phyloP scores from a whole-genome alignment of 2,329 filamentous ascomycete species.

The Ramularia collo-cygni region DNA sequence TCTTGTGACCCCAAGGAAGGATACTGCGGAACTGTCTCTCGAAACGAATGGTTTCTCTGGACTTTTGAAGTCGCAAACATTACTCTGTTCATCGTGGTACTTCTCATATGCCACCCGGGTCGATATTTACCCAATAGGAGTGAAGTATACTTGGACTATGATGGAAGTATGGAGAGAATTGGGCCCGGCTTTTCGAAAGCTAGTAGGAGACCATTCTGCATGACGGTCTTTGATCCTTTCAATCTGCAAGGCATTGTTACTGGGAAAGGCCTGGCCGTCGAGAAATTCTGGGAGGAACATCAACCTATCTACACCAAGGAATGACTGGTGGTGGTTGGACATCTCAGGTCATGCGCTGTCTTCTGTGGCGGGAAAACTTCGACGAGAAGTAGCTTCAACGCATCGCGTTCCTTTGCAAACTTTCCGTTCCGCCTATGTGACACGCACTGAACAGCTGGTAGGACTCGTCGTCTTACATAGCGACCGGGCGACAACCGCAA shows the following conservation, averaged over 20 bases:
- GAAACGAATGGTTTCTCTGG: conserved; percentile 49
- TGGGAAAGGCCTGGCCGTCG: conserved; percentile 18
- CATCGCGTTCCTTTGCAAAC: too few relatives aligned
- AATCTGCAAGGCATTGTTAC: conserved; percentile 20
- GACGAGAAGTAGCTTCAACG: too few relatives aligned
- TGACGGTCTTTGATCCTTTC: conserved; percentile 27
- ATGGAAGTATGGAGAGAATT: conserved; percentile 44
- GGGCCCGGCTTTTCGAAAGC: conserved; percentile 26
- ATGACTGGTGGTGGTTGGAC: too few relatives aligned
- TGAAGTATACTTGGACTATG: conserved; percentile 44
- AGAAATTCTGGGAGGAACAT: conserved; percentile 23
- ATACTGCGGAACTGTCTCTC: conserved; percentile 32
- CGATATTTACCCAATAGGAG: conserved; percentile 43
- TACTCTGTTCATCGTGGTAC: conserved; percentile 44
- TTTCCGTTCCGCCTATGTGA: too few relatives aligned
- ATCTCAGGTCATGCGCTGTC: too few relatives aligned
- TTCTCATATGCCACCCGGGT: conserved; percentile 49
- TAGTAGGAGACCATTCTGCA: conserved; percentile 20
- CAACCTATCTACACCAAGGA: conserved; percentile 17
- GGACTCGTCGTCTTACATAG: too few relatives aligned
- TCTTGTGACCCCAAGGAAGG: conserved; percentile 12
- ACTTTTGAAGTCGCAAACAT: conserved; percentile 49
- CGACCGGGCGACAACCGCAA: too few relatives aligned
- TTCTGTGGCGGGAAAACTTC: too few relatives aligned
- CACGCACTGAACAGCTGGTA: too few relatives aligned